Base-by-base conservation (phyloP, 768 basidiomycete genomes). In the Phallus indusiatus region DNA sequence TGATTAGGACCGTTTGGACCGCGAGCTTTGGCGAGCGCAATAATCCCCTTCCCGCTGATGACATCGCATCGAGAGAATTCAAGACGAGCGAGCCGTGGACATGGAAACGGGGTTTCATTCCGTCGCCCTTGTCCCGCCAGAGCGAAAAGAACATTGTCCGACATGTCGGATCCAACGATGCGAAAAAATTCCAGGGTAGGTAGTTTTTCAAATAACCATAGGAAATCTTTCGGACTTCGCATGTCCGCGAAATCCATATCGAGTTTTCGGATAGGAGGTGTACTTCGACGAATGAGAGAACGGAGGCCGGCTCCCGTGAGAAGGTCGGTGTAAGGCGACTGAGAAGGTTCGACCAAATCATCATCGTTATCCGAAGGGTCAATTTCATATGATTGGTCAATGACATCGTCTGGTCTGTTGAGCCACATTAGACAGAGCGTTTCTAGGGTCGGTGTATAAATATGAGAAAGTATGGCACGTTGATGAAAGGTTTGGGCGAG, bases 171-270 rank as follows among this genome's bases (percentile, higher is more conserved):
- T 21, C 84, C 88, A 57, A 84, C 82, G 64, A 90, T 89, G 51
- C 78, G 76, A 68, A 90, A 90, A 53, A 82, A 78, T 64, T 80
- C 78, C 51, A 90, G 72, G 35, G 68, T 60, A 0, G 68, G 67
- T 12, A 87, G 71, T 37, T 76, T 73, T 59, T 82, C 79, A 62
- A 90, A 90, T 52, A 82, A 73, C 72, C 82, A 87, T 33, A 65
- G 67, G 66, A 90, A 90, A 67, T 90, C 88, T 71, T 88, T 90
- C 12, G 57, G 57, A 34, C 87, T 90, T 49, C 87, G 84, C 81
- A 88, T 84, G 71, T 90, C 88, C 55, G 85, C 84, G 64, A 83
- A 86, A 65, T 90, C 84, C 88, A 90, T 90, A 66, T 85, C 79
- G 21, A 90, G 78, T 34, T 82, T 69, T 52, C 76, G 75, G 46